Conservation (phyloP, 257 asterid species). For the Gentiana macrophylla region DNA sequence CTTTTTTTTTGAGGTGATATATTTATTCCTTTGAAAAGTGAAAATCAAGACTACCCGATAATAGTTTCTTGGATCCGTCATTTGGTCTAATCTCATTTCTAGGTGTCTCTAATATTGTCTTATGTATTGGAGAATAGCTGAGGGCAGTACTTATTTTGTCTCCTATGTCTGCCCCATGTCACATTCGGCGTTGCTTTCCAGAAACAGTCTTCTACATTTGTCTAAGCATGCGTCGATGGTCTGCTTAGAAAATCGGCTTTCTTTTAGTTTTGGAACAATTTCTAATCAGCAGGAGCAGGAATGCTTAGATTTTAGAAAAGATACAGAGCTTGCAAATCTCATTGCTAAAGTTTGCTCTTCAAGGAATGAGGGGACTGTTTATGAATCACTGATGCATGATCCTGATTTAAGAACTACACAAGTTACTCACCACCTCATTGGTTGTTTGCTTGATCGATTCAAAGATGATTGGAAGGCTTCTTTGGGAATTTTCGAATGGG, state of each 20-base stretch:
- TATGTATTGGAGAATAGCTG: constrained; percentile 4
- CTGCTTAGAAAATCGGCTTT: constrained; percentile 1
- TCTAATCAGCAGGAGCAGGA: constrained; percentile 19
- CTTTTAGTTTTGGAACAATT: constrained; percentile 11
- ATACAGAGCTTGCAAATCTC: constrained; percentile 33
- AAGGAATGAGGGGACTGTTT: constrained; percentile 38
- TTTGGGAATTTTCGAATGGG: constrained; percentile 77
- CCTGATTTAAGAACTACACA: constrained; percentile 25
- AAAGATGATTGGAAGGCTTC: constrained; percentile 88
- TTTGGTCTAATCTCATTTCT: too few species aligned
- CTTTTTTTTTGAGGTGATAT: too few species aligned
- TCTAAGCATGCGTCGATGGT: constrained; percentile 18
- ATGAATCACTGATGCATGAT: constrained; percentile 37
- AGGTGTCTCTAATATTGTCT: neutral
- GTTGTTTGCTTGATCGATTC: constrained; percentile 52
- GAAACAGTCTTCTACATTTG: constrained; percentile 6
- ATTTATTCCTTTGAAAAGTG: neutral
- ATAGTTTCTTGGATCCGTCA: too few species aligned
- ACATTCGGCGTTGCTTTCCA: neutral
- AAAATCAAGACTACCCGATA: neutral
- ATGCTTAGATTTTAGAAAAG: constrained; percentile 11
- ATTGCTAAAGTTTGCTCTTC: constrained; percentile 30
- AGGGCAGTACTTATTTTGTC: neutral
- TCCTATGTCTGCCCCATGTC: neutral
- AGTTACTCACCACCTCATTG: constrained; percentile 35